Conservation (phyloP, 371 early-diverging fungal species). For the Mucor mucedo region DNA sequence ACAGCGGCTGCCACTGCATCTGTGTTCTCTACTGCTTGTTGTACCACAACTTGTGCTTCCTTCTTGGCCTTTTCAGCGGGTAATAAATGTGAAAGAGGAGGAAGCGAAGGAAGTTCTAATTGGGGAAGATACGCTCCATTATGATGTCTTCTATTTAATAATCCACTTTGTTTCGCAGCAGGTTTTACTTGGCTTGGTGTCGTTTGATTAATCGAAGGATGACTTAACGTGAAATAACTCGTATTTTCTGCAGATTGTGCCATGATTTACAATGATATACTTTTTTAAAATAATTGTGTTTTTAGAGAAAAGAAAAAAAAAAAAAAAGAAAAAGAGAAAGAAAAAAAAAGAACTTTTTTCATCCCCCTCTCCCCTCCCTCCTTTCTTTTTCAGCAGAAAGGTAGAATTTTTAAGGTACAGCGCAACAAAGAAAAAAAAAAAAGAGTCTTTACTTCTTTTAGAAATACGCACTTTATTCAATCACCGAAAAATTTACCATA, state of each 20-base stretch:
- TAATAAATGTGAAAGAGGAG: conserved; percentile 35
- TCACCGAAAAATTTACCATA: not conserved
- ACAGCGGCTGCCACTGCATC: conserved; percentile 11
- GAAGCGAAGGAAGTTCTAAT: conserved; percentile 35
- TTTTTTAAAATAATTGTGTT: conserved; percentile 2
- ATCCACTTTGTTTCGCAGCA: conserved; percentile 16
- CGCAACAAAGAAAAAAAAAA: too few relatives aligned
- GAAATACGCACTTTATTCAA: not conserved
- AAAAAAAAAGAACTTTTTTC: conserved; percentile 1
- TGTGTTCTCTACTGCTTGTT: not conserved
- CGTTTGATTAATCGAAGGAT: conserved; percentile 8
- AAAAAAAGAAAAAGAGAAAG: conserved; percentile 4
- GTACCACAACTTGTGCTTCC: not conserved
- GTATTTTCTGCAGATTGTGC: conserved; percentile 3
- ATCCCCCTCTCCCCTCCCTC: too few relatives aligned
- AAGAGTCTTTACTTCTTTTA: not conserved
- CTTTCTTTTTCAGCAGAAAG: not conserved
- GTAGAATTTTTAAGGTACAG: conserved; percentile 17
- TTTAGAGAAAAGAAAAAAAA: too few relatives aligned
- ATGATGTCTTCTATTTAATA: conserved; percentile 32
- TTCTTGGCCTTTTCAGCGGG: conserved; percentile 13
- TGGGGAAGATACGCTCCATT: conserved; percentile 23
- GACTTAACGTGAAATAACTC: conserved; percentile 15
- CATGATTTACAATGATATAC: too few relatives aligned
- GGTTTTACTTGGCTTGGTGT: not conserved